phyloP scores from a whole-genome alignment of 2,329 filamentous ascomycete genomes.

The Pseudomassariella vexata region DNA sequence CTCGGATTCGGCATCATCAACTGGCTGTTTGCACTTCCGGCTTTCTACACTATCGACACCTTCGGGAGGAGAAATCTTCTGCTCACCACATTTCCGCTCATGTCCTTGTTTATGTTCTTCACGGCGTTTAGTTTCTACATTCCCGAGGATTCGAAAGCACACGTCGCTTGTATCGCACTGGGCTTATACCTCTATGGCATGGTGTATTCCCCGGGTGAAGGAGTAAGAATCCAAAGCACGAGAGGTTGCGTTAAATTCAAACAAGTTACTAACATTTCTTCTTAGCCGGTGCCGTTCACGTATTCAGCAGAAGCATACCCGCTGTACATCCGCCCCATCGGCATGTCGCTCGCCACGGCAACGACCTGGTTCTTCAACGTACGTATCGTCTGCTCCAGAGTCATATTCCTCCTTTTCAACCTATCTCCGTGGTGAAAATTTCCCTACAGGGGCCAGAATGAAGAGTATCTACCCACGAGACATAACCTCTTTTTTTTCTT shows the following conservation, averaged over 20 bases:
- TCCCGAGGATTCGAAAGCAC: conserved; percentile 27
- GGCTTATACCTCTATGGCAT: conserved; percentile 45
- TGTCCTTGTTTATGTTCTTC: conserved; percentile 46
- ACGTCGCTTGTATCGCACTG: conserved; percentile 37
- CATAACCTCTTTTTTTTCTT: too few relatives aligned
- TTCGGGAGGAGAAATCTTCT: conserved; percentile 61
- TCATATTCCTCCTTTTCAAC: conserved; percentile 1
- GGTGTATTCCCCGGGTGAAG: conserved; percentile 55
- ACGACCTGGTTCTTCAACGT: conserved; percentile 43
- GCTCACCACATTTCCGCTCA: conserved; percentile 59
- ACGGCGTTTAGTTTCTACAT: conserved; percentile 43
- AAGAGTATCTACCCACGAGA: too few relatives aligned
- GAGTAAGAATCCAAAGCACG: conserved; percentile 28
- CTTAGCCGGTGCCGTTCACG: conserved; percentile 53
- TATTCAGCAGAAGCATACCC: conserved; percentile 65
- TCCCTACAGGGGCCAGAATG: too few relatives aligned
- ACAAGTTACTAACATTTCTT: neutral
- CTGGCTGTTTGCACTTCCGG: conserved; percentile 58
- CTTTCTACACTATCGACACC: conserved; percentile 62
- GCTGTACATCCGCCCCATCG: conserved; percentile 54
- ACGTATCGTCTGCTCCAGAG: conserved; percentile 18
- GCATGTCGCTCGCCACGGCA: conserved; percentile 53
- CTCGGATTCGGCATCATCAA: conserved; percentile 62
- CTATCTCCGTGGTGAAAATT: conserved; percentile 1
- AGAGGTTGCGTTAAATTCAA: neutral